Evolutionary conservation across 805 yeast genomes (phyloP), one percentile per base, ranked within the genome.

Genomic region (Cyberlindnera veronae): DNA sequence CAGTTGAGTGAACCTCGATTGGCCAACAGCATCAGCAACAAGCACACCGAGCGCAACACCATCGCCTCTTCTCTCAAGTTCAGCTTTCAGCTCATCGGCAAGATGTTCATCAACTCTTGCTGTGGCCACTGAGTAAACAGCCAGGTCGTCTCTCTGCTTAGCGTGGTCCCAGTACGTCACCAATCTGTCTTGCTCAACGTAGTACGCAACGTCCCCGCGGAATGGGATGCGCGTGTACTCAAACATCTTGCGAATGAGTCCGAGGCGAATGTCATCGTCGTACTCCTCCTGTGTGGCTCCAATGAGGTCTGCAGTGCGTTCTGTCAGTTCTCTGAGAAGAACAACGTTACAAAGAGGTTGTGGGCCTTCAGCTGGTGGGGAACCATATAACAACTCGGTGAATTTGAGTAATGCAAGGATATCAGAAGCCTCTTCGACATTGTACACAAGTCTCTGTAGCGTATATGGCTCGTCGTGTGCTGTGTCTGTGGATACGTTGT

Each of bases 161-260:
- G 95, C 89, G 21, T 93, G 91, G 17, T 95, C 95, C 12, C 90
- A 76, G 48, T 84, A 73, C 38, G 73, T 64, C 55, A 80, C 86
- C 44, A 87, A 75, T 57, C 74, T 81, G 32, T 82, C 85, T 47
- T 76, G 77, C 44, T 67, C 74, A 12, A 84, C 81, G 33, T 68
- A 66, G 10, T 76, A 67, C 15, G 84, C 87, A 53, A 78, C 75
- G 60, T 88, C 95, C 58, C 91, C 95, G 50, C 87, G 81, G 63
- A 85, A 89, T 55, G 81, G 62, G 35, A 63, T 53, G 40, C 62
- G 57, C 49, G 64, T 61, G 33, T 64, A 50, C 19, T 62, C 55
- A 36, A 67, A 57, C 32, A 67, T 61, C 29, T 63, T 62, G 31
- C 57, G 57, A 32, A 64, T 51, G n/a, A 65, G 55, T 29, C 62